Base-by-base conservation (phyloP, 257 asterid genomes). In the Paraleonurus japonicus region DNA sequence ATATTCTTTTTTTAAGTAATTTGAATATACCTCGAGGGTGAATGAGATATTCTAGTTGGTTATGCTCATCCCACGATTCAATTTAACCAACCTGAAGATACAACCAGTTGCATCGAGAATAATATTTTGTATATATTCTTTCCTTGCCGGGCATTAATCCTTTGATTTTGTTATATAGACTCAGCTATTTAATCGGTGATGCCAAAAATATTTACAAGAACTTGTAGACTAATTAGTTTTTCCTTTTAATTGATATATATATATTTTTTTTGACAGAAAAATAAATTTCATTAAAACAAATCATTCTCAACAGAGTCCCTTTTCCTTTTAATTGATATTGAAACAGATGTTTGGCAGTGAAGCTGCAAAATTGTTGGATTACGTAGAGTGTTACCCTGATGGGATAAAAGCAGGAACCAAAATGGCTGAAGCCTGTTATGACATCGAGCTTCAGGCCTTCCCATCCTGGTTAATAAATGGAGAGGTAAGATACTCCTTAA, bases 381-480 rank as follows among this genome's bases (percentile, higher is more conserved):
- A 90, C 70, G 82, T 90, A 47, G 96, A 93, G 80, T 93, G 98
- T 89, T 93, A 80, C 71, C 98, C 97, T 30, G 79, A 87, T 73
- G 97, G 97, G 66, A 70, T 85, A 67, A 82, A 61, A 76, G 78
- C 70, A 80, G 95, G 97, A 66, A 78, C 77, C 70, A 72, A 70
- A 72, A 93, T 93, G 81, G 89, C 83, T 37, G 65, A 88, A 63
- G 96, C 90, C 28, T 93, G 98, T 83, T 47, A 24, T 22, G 86
- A 79, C 30, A 74, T 79, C 60, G 72, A 87, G 48, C 87, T 90
- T 23, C 85, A 87, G 71, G 92, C 87, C 59, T 87, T 93, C 73
- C 98, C 97, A 1, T 78, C 92, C 28, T 90, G 96, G 98, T 82
- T 82, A 75, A 89, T 93, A 69, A 86, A 90, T 70, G 96, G 90